Evolutionary conservation across 768 basidiomycete genomes (phyloP).

Genomic region (Lentinula sp.): DNA sequence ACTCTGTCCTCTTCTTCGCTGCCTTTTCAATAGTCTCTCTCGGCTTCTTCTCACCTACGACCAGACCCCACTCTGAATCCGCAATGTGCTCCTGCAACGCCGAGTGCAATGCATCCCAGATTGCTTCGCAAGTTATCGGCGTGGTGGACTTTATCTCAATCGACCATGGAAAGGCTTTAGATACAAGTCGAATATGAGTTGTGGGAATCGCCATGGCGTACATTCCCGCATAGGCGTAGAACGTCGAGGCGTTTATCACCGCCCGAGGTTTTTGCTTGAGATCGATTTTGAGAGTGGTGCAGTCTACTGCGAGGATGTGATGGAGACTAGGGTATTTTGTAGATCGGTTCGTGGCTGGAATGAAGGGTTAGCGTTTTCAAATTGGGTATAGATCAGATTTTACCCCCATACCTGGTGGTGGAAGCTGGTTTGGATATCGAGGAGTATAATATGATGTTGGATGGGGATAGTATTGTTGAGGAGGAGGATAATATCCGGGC

Average conservation of each 20-base stretch:
- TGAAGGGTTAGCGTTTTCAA: not conserved
- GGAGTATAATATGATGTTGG: not conserved
- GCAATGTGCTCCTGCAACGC: slow-evolving; percentile 46
- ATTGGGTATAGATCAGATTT: not conserved
- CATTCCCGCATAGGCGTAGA: slow-evolving; percentile 27
- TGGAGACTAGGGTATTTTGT: slow-evolving; percentile 44
- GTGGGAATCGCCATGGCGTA: slow-evolving; percentile 31
- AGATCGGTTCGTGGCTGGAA: slow-evolving; percentile 14
- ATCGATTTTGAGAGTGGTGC: slow-evolving; percentile 44
- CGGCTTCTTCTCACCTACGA: slow-evolving; percentile 35
- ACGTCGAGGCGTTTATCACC: slow-evolving; percentile 36
- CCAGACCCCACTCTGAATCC: slow-evolving; percentile 66
- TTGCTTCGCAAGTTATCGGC: slow-evolving; percentile 41
- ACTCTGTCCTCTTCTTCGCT: slow-evolving; percentile 39
- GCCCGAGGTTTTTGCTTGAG: slow-evolving; percentile 34
- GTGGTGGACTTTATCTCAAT: slow-evolving; percentile 43
- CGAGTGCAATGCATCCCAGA: slow-evolving; percentile 49
- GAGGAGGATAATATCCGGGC: not conserved
- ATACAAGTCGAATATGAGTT: slow-evolving; percentile 46
- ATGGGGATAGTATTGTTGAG: not conserved
- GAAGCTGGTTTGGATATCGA: not conserved
- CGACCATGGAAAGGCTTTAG: slow-evolving; percentile 59
- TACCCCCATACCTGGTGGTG: not conserved
- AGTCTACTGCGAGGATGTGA: slow-evolving; percentile 46
- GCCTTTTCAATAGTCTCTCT: slow-evolving; percentile 42